Conservation (phyloP, 2,329 filamentous ascomycete genomes). For the Xenosphaeropsis pyriputrescens region DNA sequence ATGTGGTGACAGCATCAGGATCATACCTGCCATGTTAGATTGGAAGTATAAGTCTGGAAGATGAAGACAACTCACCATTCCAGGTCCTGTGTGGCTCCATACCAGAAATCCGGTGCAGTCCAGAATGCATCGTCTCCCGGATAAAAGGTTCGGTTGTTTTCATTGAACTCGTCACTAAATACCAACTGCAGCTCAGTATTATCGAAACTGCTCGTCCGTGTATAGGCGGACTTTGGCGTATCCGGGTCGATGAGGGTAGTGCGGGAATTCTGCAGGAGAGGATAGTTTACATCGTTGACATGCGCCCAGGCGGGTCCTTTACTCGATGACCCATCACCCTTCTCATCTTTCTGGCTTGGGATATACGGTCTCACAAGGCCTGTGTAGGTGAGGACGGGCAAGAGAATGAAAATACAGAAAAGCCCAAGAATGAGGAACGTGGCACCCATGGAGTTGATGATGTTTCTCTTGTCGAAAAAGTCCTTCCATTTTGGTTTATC, state of each 20-base stretch:
- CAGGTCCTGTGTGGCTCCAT: conserved; percentile 32
- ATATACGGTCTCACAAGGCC: conserved; percentile 17
- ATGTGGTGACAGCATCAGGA: conserved; percentile 32
- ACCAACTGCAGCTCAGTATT: conserved; percentile 30
- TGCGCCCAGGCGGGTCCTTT: conserved; percentile 22
- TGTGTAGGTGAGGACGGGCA: conserved; percentile 31
- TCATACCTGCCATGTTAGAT: conserved; percentile 7
- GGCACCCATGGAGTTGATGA: conserved; percentile 20
- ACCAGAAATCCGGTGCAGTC: conserved; percentile 36
- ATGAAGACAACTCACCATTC: conserved; percentile 12
- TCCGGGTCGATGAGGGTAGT: conserved; percentile 33
- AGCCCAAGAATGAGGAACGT: conserved; percentile 30
- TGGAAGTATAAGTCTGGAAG: no score
- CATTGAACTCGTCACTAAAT: conserved; percentile 42
- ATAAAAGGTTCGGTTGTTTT: conserved; percentile 35
- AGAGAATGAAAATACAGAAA: conserved; percentile 30
- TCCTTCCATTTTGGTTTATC: conserved; percentile 26
- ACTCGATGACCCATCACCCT: conserved; percentile 11
- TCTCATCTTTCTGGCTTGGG: conserved; percentile 22
- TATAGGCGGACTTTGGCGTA: conserved; percentile 29
- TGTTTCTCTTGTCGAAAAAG: conserved; percentile 25
- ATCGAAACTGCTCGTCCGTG: conserved; percentile 25
- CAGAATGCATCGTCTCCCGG: conserved; percentile 41
- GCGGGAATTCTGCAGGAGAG: conserved; percentile 30
- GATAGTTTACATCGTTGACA: conserved; percentile 30